Conservation (phyloP, 108 stramenopile genomes). For the Licmophora abbreviata region DNA sequence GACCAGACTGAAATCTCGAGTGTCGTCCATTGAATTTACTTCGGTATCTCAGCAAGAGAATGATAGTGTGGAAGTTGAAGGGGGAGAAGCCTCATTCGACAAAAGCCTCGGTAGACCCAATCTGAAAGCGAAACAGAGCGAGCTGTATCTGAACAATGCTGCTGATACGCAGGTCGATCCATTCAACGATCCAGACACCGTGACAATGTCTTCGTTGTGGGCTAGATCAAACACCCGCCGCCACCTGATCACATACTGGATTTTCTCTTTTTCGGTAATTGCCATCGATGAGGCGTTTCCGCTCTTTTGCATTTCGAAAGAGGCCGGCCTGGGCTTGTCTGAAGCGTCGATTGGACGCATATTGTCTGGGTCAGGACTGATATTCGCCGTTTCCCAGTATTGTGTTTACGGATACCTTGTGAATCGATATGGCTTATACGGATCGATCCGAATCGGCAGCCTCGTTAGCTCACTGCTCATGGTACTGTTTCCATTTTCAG, state of each 20-base stretch:
- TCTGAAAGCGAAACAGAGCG: no score
- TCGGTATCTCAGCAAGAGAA: no score
- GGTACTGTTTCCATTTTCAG: slow-evolving; percentile 30
- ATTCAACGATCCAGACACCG: no score
- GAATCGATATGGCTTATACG: slow-evolving; percentile 38
- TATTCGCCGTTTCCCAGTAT: slow-evolving; percentile 45
- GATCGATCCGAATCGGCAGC: slow-evolving; percentile 27
- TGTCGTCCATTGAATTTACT: no score
- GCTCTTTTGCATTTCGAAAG: slow-evolving; percentile 49
- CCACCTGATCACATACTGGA: slow-evolving; percentile 49
- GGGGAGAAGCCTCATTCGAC: no score
- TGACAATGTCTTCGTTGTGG: no score
- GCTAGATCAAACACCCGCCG: slow-evolving; percentile 2
- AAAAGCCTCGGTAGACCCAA: no score
- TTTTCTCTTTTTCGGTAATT: slow-evolving; percentile 39
- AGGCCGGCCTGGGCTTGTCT: slow-evolving; percentile 39
- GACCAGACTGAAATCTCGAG: no score
- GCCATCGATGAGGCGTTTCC: slow-evolving; percentile 56
- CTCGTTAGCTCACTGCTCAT: slow-evolving; percentile 17
- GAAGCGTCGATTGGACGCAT: slow-evolving; percentile 56
- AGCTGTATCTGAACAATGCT: no score
- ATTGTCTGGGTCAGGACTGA: slow-evolving; percentile 34
- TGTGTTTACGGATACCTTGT: slow-evolving; percentile 27
- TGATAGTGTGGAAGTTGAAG: no score
- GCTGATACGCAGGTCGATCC: no score